Evolutionary conservation across 2,329 filamentous ascomycete genomes (phyloP), one percentile per base, ranked within the genome.

Genomic region (Penicillium sp.): DNA sequence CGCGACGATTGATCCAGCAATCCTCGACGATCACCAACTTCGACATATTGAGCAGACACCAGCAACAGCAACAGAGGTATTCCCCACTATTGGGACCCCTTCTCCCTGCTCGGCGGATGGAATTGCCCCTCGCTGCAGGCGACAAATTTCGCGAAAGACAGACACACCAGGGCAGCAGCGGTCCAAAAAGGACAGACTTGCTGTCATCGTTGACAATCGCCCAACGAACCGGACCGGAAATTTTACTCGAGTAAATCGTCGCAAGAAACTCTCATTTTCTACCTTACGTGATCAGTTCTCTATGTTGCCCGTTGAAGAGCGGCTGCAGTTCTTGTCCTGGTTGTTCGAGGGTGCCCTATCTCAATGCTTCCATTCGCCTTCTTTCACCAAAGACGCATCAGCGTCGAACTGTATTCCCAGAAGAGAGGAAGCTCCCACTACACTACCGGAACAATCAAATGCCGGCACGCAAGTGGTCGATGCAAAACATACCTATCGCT

Each of bases 301-400:
- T 10, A 30, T 20, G 16, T 32, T 45, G 12, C 14, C 35, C 10
- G 42, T 39, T 18, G 42, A 45, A 26, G 35, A 42, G 10, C 26
- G 42, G 28, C 30, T 45, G 17, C 35, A 42, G 15, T 42, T 42
- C 30, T 13, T 42, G 15, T 43, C 41, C 28, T 43, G 33, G 41
- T 20, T 46, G 9, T 46, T 46, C 20, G 29, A 43, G 32, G 40
- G 44, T 28, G 40, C 40, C 8, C 39, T 46, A 29, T 39, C 39
- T 23, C 30, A 38, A 26, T 47, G 35, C 17, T 15, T 20, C 17
- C 27, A 18, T 33, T 13, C 17, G 14, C 35, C 36, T 15, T 15
- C 12, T 6, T 20, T 7, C 26, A 7, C 25, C 3, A 17, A 22
- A 32, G 17, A 18, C 26, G 20, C 35, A 12, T 42, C 31, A 26